These are phyloP conservation scores for Fraxinus cuspidata DNA, from an alignment of 257 asterid genomes.

Conservation along the genomic window DNA sequence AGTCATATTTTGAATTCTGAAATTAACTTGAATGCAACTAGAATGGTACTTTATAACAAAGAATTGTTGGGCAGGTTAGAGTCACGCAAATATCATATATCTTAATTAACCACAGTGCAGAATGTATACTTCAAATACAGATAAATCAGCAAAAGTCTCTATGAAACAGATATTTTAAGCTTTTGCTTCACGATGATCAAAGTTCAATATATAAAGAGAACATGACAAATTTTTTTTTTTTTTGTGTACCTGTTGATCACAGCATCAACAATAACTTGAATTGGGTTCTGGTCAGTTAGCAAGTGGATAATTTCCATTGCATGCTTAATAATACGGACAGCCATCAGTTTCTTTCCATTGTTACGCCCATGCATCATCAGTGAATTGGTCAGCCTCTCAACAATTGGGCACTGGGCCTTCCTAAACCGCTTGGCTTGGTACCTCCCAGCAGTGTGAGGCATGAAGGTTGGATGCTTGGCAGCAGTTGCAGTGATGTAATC, in stretches of 20 bases:
- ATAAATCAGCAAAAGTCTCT: not conserved
- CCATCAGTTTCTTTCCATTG: conserved; percentile 11
- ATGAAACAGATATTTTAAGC: not conserved
- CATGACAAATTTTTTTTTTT: not conserved
- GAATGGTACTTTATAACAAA: not conserved
- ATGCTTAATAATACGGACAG: conserved; percentile 3
- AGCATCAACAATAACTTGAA: conserved; percentile 3
- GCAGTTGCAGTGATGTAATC: conserved; percentile 8
- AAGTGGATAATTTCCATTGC: conserved; percentile 7
- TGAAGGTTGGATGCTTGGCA: conserved; percentile 1
- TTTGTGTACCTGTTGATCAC: not conserved
- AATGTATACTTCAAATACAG: not conserved
- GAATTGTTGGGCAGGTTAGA: not conserved
- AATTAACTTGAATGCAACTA: not conserved
- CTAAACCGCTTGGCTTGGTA: conserved; percentile 6
- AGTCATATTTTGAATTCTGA: not conserved
- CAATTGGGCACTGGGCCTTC: conserved; percentile 12
- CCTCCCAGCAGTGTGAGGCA: conserved; percentile 13
- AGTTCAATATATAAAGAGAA: not conserved
- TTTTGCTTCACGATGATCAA: not conserved
- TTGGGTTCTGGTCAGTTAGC: conserved; percentile 1
- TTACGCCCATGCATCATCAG: conserved; percentile 7
- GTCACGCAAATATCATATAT: not conserved
- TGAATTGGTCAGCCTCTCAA: conserved; percentile 6
- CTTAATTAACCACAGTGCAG: no score